Evolutionary conservation across 1,284 basidiomycete species (phyloP), one percentile per base, ranked within the genome.

Genomic region (Trichosporon inkin): DNA sequence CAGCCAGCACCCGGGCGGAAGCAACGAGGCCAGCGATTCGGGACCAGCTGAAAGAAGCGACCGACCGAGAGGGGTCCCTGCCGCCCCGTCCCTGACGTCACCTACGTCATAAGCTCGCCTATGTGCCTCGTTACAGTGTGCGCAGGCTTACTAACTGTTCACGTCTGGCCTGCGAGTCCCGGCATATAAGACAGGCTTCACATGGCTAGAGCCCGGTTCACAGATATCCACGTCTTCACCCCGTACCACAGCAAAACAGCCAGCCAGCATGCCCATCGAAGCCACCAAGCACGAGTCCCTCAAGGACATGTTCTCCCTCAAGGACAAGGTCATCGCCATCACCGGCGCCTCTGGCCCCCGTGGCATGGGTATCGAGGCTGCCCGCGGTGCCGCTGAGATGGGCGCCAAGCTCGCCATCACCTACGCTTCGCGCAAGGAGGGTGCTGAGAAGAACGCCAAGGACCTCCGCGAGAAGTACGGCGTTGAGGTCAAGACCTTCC

Each of bases 311-410:
- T 20, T 53, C 35, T 32, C 14, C 37, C 52, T 53, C 35, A 53
- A 53, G 52, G 52, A 34, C 37, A 53, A 53, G 37, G 32, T 35
- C 14, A n/a, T 38, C 22, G 37, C 37, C 52, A 53, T 53, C 52
- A 53, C 52, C 17, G 52, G 52, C 37, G 52, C 52, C 11, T 53
- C 51, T 11, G 51, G 51, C 34, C 37, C 37, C n/a, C 20, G 37
- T 14, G 53, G 53, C 14, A 55, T 55, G 37, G 53, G 53, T 24
- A 38, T 55, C 53, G 53, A 38, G 37, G 53, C 39, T n/a, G 53
- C 53, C 37, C 37, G 39, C 39, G 53, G 37, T n/a, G 36, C 36
- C 22, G 53, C 53, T 20, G 53, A 55, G 39, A 41, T 41, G 37
- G 53, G 53, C 38, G 53, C 53, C 24, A 35, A 38, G 16, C 11